Evolutionary conservation across 2,329 filamentous ascomycete genomes (phyloP), one percentile per base, ranked within the genome.

Genomic region (Alternaria brassicicola): DNA sequence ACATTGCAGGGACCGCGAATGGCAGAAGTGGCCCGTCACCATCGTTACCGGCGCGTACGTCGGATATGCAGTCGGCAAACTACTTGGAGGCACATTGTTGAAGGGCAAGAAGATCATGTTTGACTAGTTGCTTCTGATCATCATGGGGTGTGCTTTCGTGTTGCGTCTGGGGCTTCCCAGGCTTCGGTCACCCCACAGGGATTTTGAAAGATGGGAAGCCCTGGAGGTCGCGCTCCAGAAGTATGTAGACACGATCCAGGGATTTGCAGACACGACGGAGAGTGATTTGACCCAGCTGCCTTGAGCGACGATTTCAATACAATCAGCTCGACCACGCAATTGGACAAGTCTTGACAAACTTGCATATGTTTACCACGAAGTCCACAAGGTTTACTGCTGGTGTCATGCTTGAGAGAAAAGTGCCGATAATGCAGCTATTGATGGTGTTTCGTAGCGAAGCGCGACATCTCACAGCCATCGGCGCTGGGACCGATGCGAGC

Each of bases 21-120:
- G 95, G 95, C 95, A 99, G 85, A 91, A 89, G 77, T 99, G 94
- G 91, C 95, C 95, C 0, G 89, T 98, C 46, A 99, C 95, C 0
- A 90, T 99, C 57, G 79, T 98, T 4, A 88, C 86, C 2, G 95
- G 95, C 3, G 83, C 90, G 17, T 98, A 96, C 77, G 78, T 86
- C 6, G 95, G 95, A 1, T 93, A 91, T 76, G 82, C 86, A 1
- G 65, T 91, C 12, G 93, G 93, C 1, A 89, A 90, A 73, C 70
- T 86, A 54, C 64, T 87, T 2, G 81, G 82, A 17, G 88, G 88
- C 12, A 78, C 77, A 28, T 35, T 82, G 57, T 71, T 81, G 33
- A 81, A 78, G 63, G 82, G 82, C 6, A 76, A 72, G 64, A 80
- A 74, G 69, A 78, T 82, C 52, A 76, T 78, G 67, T 79, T 81